These are phyloP conservation scores for Isabelozyma heimii DNA, from an alignment of 805 yeast species.

Conservation along the genomic window DNA sequence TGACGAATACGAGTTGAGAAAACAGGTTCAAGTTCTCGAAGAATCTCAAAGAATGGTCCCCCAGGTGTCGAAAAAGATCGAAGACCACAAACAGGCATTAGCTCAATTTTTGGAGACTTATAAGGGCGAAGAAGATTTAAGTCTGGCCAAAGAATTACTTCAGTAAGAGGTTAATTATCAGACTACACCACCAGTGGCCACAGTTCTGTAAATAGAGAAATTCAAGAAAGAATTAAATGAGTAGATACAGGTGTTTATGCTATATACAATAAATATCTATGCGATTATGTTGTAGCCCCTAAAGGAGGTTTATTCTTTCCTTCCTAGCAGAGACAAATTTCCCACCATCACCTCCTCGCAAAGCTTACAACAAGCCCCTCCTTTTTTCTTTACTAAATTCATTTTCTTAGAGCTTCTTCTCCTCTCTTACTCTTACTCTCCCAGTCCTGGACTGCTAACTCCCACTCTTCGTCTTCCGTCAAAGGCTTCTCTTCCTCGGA, in stretches of 20 bases:
- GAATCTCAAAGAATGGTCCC: constrained; percentile 40
- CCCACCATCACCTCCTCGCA: background rate
- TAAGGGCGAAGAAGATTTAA: constrained; percentile 32
- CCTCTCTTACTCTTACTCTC: constrained; percentile 18
- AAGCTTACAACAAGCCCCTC: too few relatives aligned
- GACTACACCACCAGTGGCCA: background rate
- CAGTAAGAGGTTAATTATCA: background rate
- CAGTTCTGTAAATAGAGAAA: background rate
- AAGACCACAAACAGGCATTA: constrained; percentile 13
- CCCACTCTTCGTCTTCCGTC: constrained; percentile 72
- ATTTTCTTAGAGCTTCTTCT: constrained; percentile 1
- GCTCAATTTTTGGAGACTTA: constrained; percentile 29
- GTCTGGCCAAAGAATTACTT: constrained; percentile 22
- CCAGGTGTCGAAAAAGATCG: constrained; percentile 19
- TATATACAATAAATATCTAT: background rate
- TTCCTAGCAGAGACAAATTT: background rate
- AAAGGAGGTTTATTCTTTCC: background rate
- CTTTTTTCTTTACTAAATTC: background rate
- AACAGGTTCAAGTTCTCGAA: constrained; percentile 34
- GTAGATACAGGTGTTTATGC: constrained; percentile 1
- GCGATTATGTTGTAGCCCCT: background rate
- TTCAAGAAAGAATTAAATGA: constrained; percentile 10
- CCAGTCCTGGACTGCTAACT: constrained; percentile 33
- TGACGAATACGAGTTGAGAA: constrained; percentile 67
- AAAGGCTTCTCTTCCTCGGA: constrained; percentile 29